Conservation (phyloP, 768 basidiomycete species). For the Neoboletus magnificus region DNA sequence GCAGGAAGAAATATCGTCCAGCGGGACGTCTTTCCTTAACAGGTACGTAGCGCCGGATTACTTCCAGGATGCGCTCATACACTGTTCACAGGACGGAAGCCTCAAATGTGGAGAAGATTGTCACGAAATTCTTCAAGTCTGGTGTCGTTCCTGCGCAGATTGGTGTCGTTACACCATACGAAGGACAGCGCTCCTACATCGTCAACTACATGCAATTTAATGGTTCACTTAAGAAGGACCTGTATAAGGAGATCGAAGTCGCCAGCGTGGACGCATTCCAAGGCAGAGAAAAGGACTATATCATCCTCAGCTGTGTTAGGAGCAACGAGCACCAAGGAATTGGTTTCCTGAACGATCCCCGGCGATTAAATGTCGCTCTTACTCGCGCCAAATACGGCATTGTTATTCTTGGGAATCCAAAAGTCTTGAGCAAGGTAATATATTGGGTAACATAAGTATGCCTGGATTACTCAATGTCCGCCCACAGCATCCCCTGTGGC, state of each 20-base stretch:
- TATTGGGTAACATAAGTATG: slow-evolving; percentile 2
- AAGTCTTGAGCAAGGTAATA: slow-evolving; percentile 93
- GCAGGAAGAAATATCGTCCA: slow-evolving; percentile 97
- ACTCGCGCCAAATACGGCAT: slow-evolving; percentile 98
- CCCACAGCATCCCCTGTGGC: slow-evolving; percentile 92
- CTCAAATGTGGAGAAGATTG: slow-evolving; percentile 99
- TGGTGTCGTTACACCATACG: slow-evolving; percentile 98
- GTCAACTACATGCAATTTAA: slow-evolving; percentile 99
- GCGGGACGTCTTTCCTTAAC: slow-evolving; percentile 97
- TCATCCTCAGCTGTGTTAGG: slow-evolving; percentile 94
- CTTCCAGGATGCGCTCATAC: slow-evolving; percentile 1
- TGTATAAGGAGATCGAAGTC: slow-evolving; percentile 99
- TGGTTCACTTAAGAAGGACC: slow-evolving; percentile 97
- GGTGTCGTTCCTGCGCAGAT: slow-evolving; percentile 95
- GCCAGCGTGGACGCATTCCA: slow-evolving; percentile 99
- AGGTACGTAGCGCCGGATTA: slow-evolving; percentile 41
- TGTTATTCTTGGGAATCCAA: slow-evolving; percentile 99
- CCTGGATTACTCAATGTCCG: slow-evolving; percentile 6
- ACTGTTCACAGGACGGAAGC: slow-evolving; percentile 77
- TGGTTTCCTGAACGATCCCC: slow-evolving; percentile 97
- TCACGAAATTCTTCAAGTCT: slow-evolving; percentile 99
- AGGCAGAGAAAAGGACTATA: slow-evolving; percentile 99
- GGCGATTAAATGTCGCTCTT: slow-evolving; percentile 93
- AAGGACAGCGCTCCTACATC: slow-evolving; percentile 97
- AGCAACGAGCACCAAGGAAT: slow-evolving; percentile 99